Evolutionary conservation across 805 yeast genomes (phyloP), one percentile per base, ranked within the genome.

Genomic region (Priceomyces haplophilus): DNA sequence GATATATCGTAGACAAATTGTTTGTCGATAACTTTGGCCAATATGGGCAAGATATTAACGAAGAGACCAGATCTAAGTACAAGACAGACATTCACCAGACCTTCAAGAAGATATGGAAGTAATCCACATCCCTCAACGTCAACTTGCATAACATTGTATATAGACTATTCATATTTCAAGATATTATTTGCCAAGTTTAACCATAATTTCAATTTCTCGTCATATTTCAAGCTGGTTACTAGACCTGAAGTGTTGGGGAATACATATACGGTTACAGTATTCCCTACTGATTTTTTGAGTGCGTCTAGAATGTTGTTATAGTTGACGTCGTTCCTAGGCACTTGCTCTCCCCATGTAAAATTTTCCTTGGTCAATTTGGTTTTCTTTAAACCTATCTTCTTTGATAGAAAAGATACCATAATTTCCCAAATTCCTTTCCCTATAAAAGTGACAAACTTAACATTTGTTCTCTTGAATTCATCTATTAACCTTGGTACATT

Each of bases 401-500:
- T 41, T 12, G 52, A 53, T 43, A 61, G 41, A 47, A 54, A 67
- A 47, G 65, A 69, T 40, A 75, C 68, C 0, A 85, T 59, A 2
- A 73, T 58, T 42, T 82, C 87, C 88, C 88, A 85, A 5, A 85
- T 82, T 0, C 88, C 88, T 51, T 83, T 82, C 0, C 93, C 93
- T 3, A 85, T 78, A 17, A 85, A 60, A 25, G 84, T 81, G 0
- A 82, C 62, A 25, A 66, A 62, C 21, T 57, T 49, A 0, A 85
- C 79, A 1, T 56, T 42, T 23, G 65, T 46, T 1, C 29, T 35
- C 1, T 55, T 55, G 34, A 85, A 60, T 43, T 76, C 79, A 0
- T 49, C 48, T 16, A 80, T 60, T 19, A 85, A 62, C 30, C 74
- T 48, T 0, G 80, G 80, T 0, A 79, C 86, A 36, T 78, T 80